Percentiles rank a stretch among this genome's conserved stretches.
Evolutionary conservation across 768 basidiomycete species (phyloP).

Genomic region (Boletus edulis): DNA sequence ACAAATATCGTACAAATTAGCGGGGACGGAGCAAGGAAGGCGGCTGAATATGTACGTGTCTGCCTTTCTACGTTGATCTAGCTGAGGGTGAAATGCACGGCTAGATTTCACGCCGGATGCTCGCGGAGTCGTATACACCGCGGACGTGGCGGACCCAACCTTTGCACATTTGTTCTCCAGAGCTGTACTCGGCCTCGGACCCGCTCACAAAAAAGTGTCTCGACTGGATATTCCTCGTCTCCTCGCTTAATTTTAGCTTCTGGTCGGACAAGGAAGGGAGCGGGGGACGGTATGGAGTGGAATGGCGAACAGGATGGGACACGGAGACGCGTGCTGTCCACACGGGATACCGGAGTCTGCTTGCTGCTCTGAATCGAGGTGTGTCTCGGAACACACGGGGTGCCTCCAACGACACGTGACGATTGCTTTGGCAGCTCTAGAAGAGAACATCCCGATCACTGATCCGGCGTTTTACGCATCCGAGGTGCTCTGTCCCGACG

Average conservation of each 20-base stretch:
- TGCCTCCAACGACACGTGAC: neutral
- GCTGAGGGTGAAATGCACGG: neutral
- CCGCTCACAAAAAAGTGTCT: slow-evolving; percentile 57
- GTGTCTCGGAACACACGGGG: slow-evolving; percentile 5
- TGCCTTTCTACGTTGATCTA: slow-evolving; percentile 1
- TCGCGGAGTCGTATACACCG: slow-evolving; percentile 67
- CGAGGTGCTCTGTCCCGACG: slow-evolving; percentile 66
- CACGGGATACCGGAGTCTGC: slow-evolving; percentile 87
- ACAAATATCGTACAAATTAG: slow-evolving; percentile 60
- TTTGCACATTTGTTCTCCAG: slow-evolving; percentile 70
- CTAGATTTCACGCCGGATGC: slow-evolving; percentile 62
- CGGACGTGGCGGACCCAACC: slow-evolving; percentile 70
- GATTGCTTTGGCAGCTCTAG: slow-evolving; percentile 52
- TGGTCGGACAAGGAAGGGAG: slow-evolving; percentile 73
- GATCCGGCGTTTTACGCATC: slow-evolving; percentile 78
- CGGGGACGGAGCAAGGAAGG: slow-evolving; percentile 56
- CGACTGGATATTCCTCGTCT: slow-evolving; percentile 89
- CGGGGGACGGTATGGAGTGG: slow-evolving; percentile 67
- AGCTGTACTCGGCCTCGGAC: slow-evolving; percentile 53
- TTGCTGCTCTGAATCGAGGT: slow-evolving; percentile 85
- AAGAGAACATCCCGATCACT: slow-evolving; percentile 73
- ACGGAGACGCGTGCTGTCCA: slow-evolving; percentile 49
- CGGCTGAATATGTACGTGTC: slow-evolving; percentile 60
- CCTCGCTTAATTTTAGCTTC: slow-evolving; percentile 83
- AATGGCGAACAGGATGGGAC: slow-evolving; percentile 72